These are phyloP conservation scores for Fusarium setosum DNA, from an alignment of 2,329 filamentous ascomycete species.

Conservation along the genomic window DNA sequence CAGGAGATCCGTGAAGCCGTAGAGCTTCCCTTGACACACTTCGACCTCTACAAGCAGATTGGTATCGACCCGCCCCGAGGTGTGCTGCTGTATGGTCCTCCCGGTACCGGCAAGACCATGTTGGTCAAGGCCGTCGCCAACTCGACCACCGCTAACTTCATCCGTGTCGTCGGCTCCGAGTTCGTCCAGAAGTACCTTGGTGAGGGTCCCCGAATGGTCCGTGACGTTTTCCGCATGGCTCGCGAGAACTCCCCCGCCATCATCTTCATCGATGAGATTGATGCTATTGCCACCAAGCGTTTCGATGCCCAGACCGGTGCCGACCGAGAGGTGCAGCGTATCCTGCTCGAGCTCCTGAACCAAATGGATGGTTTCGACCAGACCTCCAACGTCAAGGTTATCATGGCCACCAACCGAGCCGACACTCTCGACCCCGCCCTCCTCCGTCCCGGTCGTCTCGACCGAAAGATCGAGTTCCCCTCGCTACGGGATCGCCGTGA, in stretches of 20 bases:
- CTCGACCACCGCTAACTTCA: conserved; percentile 97
- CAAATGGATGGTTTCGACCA: conserved; percentile 99
- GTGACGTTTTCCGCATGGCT: conserved; percentile 99
- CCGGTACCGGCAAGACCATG: conserved; percentile 97
- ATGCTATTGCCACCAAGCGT: conserved; percentile 98
- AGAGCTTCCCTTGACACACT: conserved; percentile 95
- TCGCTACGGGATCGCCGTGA: conserved; percentile 92
- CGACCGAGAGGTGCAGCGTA: conserved; percentile 98
- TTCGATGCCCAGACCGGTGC: conserved; percentile 99
- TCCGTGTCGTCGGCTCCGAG: conserved; percentile 96
- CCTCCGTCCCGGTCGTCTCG: conserved; percentile 92
- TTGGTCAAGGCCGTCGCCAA: conserved; percentile 98
- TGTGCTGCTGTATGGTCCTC: conserved; percentile 95
- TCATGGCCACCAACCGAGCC: conserved; percentile 99
- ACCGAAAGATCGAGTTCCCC: conserved; percentile 99
- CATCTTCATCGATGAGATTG: conserved; percentile 99
- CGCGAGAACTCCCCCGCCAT: conserved; percentile 98
- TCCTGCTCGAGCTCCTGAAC: conserved; percentile 95
- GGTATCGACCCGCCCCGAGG: conserved; percentile 98
- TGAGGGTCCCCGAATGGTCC: conserved; percentile 98
- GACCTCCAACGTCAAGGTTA: conserved; percentile 98
- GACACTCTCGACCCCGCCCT: conserved; percentile 96
- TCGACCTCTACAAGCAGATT: conserved; percentile 99
- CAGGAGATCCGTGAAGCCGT: conserved; percentile 99
- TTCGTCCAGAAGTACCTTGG: conserved; percentile 99